Evolutionary conservation across 768 basidiomycete species (phyloP).

Genomic region (Boletus insuetus): DNA sequence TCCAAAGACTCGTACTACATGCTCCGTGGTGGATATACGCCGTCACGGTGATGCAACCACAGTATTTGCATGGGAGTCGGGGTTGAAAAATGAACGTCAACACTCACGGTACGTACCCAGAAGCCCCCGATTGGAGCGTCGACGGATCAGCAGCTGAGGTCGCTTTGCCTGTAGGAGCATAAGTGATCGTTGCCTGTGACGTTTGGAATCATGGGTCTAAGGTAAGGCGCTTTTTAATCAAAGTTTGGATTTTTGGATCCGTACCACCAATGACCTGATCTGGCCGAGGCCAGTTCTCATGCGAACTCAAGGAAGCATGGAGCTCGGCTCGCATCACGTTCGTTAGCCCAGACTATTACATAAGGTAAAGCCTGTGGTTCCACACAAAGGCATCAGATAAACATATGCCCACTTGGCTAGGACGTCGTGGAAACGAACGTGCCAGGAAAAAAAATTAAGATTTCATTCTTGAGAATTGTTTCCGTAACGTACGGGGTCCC

Average conservation of each 20-base stretch:
- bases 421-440: constrained; percentile 10
- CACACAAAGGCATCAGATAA: constrained; percentile 9
- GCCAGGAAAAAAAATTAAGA: background rate
- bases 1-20: background rate
- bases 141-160: constrained; percentile 4
- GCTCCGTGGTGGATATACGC: background rate
- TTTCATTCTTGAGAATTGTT: constrained; percentile 11
- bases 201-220: background rate
- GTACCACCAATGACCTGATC: constrained; percentile 4
- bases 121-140: background rate
- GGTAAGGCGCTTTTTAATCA: constrained; percentile 4
- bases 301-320: constrained; percentile 1
- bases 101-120: background rate
- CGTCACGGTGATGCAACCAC: background rate
- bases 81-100: background rate
- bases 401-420: constrained; percentile 8
- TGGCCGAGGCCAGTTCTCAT: constrained; percentile 21
- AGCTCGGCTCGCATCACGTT: background rate
- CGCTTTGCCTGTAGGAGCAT: background rate
- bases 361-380: background rate
- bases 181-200: constrained; percentile 19
- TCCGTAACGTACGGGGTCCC: background rate
- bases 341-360: constrained; percentile 5
- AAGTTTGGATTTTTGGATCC: constrained; percentile 9
- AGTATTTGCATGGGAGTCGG: background rate